Percentiles rank a stretch among this genome's conserved stretches.
These are phyloP conservation scores for Helichrysum umbraculigerum DNA, from an alignment of 129 eudicot genomes.

Conservation along the genomic window DNA sequence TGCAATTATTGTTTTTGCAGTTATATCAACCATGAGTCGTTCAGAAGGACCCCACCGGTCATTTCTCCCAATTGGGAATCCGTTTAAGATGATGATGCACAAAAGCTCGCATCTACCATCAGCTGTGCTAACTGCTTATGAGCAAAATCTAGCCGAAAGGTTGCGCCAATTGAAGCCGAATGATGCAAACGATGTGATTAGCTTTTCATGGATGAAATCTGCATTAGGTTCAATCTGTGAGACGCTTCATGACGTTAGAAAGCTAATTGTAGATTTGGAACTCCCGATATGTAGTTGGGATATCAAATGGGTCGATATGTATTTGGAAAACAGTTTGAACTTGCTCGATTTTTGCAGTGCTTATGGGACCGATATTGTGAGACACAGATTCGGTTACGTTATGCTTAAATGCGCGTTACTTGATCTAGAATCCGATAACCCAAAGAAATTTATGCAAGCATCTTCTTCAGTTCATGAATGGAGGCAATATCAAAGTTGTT, in stretches of 20 bases:
- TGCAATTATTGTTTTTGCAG: constrained; percentile 40
- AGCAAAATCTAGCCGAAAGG: constrained; percentile 57
- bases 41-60: constrained; percentile 80
- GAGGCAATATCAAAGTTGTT: constrained; percentile 57
- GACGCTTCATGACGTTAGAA: constrained; percentile 69
- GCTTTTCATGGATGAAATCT: constrained; percentile 77
- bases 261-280: constrained; percentile 72
- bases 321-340: constrained; percentile 76
- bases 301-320: constrained; percentile 90
- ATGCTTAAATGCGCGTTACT: constrained; percentile 56
- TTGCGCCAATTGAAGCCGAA: constrained; percentile 62
- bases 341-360: constrained; percentile 89
- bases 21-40: constrained; percentile 60
- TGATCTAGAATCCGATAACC: constrained; percentile 44
- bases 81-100: constrained; percentile 70
- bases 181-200: constrained; percentile 49
- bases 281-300: constrained; percentile 95
- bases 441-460: constrained; percentile 51
- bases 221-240: constrained; percentile 67
- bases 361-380: constrained; percentile 67
- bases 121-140: constrained; percentile 51
- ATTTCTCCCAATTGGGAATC: constrained; percentile 73
- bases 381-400: constrained; percentile 77
- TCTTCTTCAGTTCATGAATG: constrained; percentile 77
- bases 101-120: constrained; percentile 75